Evolutionary conservation across 2,329 filamentous ascomycete species (phyloP).

Genomic region (Sporothrix schenckii): DNA sequence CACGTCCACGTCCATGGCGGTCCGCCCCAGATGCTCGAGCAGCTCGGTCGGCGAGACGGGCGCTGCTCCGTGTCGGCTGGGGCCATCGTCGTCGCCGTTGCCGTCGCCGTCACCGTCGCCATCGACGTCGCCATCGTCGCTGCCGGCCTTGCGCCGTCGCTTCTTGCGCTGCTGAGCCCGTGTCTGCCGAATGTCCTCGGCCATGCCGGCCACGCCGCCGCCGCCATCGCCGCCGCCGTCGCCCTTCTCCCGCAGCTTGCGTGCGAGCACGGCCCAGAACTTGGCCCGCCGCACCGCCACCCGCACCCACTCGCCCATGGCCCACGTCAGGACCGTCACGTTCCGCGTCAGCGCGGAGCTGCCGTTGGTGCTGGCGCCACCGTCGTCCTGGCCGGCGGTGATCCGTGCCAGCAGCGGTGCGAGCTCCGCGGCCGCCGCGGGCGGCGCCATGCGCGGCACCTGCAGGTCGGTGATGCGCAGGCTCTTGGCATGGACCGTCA

Average conservation of each 20-base stretch:
- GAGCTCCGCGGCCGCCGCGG: constrained; percentile 60
- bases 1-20: constrained; percentile 53
- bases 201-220: constrained; percentile 33
- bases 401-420: constrained; percentile 55
- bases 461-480: constrained; percentile 56
- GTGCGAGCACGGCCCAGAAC: constrained; percentile 63
- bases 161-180: constrained; percentile 38
- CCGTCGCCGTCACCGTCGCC: constrained; percentile 33
- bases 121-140: constrained; percentile 35
- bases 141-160: constrained; percentile 17
- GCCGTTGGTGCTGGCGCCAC: constrained; percentile 29
- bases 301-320: constrained; percentile 69
- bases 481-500: constrained; percentile 60
- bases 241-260: constrained; percentile 49
- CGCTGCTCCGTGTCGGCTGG: not conserved
- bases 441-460: constrained; percentile 59
- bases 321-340: constrained; percentile 64
- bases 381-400: not conserved
- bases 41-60: constrained; percentile 51
- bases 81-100: constrained; percentile 26
- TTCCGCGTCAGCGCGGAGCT: constrained; percentile 56
- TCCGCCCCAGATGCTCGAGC: constrained; percentile 57
- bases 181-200: constrained; percentile 41
- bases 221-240: constrained; percentile 22
- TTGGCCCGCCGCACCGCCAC: constrained; percentile 61